A percentile compares a stretch with the other conserved stretches of the same genome.
Conservation (phyloP, 768 basidiomycete species). For the Lentinula lateritia region DNA sequence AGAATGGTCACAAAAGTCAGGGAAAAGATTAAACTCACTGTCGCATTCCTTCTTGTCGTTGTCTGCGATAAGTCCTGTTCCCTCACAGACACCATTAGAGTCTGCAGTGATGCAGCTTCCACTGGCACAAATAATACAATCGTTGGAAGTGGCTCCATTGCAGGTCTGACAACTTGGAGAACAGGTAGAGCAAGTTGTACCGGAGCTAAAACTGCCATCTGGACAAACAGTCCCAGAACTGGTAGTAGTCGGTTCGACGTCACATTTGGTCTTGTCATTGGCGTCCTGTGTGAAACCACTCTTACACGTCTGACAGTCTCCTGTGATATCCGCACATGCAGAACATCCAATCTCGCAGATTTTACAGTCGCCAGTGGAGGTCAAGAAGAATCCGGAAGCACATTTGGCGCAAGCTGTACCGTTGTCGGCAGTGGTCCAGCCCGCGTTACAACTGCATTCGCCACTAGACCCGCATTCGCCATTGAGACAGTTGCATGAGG, state of each 20-base stretch:
- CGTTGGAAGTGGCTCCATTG: slow-evolving; percentile 56
- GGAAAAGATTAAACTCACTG: slow-evolving; percentile 39
- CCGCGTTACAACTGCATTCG: slow-evolving; percentile 70
- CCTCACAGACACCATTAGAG: slow-evolving; percentile 66
- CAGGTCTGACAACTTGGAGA: slow-evolving; percentile 69
- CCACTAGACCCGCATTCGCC: slow-evolving; percentile 67
- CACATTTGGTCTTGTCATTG: slow-evolving; percentile 63
- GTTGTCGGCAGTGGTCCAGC: slow-evolving; percentile 66
- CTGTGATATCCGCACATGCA: slow-evolving; percentile 61
- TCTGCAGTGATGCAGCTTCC: slow-evolving; percentile 66
- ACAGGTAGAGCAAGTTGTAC: slow-evolving; percentile 50
- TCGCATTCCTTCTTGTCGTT: slow-evolving; percentile 83
- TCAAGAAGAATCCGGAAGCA: slow-evolving; percentile 68
- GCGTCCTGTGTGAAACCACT: slow-evolving; percentile 63
- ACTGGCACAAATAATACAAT: slow-evolving; percentile 64
- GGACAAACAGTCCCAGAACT: slow-evolving; percentile 56
- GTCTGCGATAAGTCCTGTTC: slow-evolving; percentile 68
- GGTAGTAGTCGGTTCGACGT: slow-evolving; percentile 43
- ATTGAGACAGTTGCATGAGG: slow-evolving; percentile 78
- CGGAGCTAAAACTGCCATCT: slow-evolving; percentile 54
- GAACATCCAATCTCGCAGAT: slow-evolving; percentile 74
- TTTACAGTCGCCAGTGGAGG: slow-evolving; percentile 63
- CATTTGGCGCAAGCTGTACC: slow-evolving; percentile 78
- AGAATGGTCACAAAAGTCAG: not conserved
- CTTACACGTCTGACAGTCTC: slow-evolving; percentile 68